Percentiles rank a stretch among this genome's conserved stretches.
phyloP scores from a whole-genome alignment of 2,329 filamentous ascomycete genomes.

The Gremmenia infestans region DNA sequence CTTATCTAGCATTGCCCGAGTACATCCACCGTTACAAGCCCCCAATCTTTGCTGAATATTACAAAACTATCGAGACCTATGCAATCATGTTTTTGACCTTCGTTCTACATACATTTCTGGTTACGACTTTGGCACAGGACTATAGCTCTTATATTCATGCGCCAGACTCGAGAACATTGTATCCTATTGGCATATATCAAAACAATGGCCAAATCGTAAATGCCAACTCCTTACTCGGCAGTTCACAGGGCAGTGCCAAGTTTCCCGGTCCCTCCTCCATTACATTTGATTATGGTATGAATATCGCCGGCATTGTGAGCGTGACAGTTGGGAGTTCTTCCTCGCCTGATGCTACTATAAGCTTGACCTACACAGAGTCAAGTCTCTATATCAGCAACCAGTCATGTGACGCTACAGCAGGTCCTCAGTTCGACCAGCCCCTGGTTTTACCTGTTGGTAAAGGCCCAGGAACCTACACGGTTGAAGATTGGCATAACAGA shows the following conservation, averaged over 20 bases:
- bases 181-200: slow-evolving; percentile 25
- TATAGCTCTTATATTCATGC: slow-evolving; percentile 29
- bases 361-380: slow-evolving; percentile 37
- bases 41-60: not conserved
- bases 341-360: slow-evolving; percentile 30
- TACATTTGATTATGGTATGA: slow-evolving; percentile 36
- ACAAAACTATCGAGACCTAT: not conserved
- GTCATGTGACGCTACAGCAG: slow-evolving; percentile 41
- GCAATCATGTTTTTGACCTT: not conserved
- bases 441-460: slow-evolving; percentile 41
- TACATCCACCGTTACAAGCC: not conserved
- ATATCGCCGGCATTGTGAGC: slow-evolving; percentile 36
- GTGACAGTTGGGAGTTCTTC: slow-evolving; percentile 29
- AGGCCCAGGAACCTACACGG: slow-evolving; percentile 36
- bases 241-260: slow-evolving; percentile 6
- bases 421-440: slow-evolving; percentile 41
- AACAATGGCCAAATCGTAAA: slow-evolving; percentile 30
- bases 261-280: slow-evolving; percentile 32
- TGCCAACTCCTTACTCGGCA: slow-evolving; percentile 13
- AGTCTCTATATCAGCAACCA: slow-evolving; percentile 43
- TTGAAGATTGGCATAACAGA: slow-evolving; percentile 37
- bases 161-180: slow-evolving; percentile 26
- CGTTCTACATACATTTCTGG: not conserved
- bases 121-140: not conserved
- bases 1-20: not conserved